A percentile compares a stretch with the other conserved stretches of the same genome.
Conservation (phyloP, 495 filamentous ascomycete species). For the Aspergillus haitiensis region DNA sequence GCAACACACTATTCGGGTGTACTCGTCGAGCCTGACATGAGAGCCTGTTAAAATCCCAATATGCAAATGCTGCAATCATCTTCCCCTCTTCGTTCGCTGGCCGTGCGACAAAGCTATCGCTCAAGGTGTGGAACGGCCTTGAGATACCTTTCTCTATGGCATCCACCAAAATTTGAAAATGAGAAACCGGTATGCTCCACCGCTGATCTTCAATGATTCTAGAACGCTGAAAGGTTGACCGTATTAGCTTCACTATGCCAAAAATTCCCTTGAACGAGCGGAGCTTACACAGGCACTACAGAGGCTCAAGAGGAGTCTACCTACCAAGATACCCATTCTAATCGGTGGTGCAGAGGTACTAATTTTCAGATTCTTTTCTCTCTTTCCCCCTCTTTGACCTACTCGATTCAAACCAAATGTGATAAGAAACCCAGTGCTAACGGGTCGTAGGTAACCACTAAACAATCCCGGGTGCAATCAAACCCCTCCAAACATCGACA, state of each 20-base stretch:
- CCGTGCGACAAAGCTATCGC: no score
- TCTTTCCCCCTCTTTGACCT: constrained; percentile 20
- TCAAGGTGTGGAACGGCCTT: background rate
- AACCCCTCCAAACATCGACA: background rate
- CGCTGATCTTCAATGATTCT: background rate
- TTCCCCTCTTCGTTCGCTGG: background rate
- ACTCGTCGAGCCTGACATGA: no score
- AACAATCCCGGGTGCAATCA: background rate
- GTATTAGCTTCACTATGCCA: constrained; percentile 31
- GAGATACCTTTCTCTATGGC: constrained; percentile 16
- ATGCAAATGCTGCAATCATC: background rate
- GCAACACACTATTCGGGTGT: no score
- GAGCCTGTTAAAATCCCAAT: background rate
- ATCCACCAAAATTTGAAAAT: constrained; percentile 37
- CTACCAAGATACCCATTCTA: constrained; percentile 31
- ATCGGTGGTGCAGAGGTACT: constrained; percentile 23
- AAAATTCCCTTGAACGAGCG: constrained; percentile 32
- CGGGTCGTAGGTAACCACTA: constrained; percentile 44
- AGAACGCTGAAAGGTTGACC: background rate
- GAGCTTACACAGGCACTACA: constrained; percentile 29
- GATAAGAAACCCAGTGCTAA: constrained; percentile 63
- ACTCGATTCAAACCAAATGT: constrained; percentile 47
- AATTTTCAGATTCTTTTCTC: constrained; percentile 21
- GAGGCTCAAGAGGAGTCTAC: constrained; percentile 30
- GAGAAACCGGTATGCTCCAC: constrained; percentile 28